A percentile compares a stretch with the other conserved stretches of the same genome.
Evolutionary conservation across 2,329 filamentous ascomycete species (phyloP).

Genomic region (Hypomyces rosellus): DNA sequence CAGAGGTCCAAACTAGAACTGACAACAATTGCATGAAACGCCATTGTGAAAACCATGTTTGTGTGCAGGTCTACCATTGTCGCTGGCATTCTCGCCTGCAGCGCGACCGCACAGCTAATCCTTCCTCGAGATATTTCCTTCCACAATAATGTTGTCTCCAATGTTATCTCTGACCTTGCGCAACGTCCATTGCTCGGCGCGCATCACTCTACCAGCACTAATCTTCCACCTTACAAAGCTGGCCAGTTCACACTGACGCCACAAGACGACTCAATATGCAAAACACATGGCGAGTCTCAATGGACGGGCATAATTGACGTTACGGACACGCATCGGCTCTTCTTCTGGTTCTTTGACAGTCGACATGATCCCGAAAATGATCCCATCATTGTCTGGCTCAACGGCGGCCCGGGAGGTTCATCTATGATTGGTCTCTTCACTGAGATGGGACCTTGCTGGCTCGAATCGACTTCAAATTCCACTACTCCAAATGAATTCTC

Average conservation of each 20-base stretch:
- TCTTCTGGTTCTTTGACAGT: slow-evolving; percentile 24
- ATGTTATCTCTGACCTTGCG: not conserved
- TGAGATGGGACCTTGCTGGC: slow-evolving; percentile 15
- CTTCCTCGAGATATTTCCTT: not conserved
- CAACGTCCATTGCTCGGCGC: not conserved
- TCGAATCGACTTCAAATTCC: slow-evolving; percentile 1
- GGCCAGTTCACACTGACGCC: slow-evolving; percentile 10
- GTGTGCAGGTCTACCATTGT: no score
- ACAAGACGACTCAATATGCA: slow-evolving; percentile 12
- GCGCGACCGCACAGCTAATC: not conserved
- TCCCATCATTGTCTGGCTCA: slow-evolving; percentile 44
- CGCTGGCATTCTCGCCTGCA: no score
- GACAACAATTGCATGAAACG: no score
- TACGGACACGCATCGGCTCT: slow-evolving; percentile 13
- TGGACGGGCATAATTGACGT: slow-evolving; percentile 18
- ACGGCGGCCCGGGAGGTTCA: slow-evolving; percentile 17
- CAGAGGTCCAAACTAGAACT: no score
- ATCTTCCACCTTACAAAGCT: slow-evolving; percentile 7
- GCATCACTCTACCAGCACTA: not conserved
- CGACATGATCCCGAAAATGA: slow-evolving; percentile 18
- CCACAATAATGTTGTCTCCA: not conserved
- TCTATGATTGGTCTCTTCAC: slow-evolving; percentile 13
- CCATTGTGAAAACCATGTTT: no score
- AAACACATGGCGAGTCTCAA: slow-evolving; percentile 14
- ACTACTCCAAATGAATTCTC: slow-evolving; percentile 13